Evolutionary conservation across 257 asterid genomes (phyloP).

Genomic region (Petunia secreta): DNA sequence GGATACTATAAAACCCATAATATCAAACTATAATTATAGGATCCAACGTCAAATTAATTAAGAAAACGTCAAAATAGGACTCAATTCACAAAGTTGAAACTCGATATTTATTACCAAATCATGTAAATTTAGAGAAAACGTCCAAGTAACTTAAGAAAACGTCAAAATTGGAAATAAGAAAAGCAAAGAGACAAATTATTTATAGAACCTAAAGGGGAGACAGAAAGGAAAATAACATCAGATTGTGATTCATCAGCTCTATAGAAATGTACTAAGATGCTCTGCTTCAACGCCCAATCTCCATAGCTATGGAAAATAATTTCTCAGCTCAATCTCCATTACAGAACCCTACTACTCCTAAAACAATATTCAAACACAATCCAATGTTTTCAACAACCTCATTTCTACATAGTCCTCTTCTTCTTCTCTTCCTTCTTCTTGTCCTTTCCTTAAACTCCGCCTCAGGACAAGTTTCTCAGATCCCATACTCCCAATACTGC

Average conservation of each 20-base stretch:
- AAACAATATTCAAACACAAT: background rate
- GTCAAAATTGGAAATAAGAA: background rate
- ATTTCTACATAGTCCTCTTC: constrained; percentile 2
- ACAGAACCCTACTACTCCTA: background rate
- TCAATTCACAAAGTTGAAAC: no score
- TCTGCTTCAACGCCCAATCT: background rate
- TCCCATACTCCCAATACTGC: constrained; percentile 60
- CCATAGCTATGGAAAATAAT: constrained; percentile 23
- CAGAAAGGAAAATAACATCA: background rate
- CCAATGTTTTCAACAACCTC: constrained; percentile 15
- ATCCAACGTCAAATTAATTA: no score
- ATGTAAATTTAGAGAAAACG: no score
- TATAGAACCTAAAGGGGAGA: background rate
- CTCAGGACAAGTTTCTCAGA: constrained; percentile 30
- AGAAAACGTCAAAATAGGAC: no score
- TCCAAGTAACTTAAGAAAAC: background rate
- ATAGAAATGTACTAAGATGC: no score
- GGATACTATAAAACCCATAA: no score
- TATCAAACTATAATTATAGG: no score
- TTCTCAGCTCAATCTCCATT: constrained; percentile 22
- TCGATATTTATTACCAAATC: no score
- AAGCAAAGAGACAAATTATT: background rate
- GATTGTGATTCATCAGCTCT: background rate
- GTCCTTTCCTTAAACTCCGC: constrained; percentile 35
- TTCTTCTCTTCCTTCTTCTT: constrained; percentile 28